These are phyloP conservation scores for Eucalyptus curtisii DNA, from an alignment of 345 rosid species.

Conservation along the genomic window DNA sequence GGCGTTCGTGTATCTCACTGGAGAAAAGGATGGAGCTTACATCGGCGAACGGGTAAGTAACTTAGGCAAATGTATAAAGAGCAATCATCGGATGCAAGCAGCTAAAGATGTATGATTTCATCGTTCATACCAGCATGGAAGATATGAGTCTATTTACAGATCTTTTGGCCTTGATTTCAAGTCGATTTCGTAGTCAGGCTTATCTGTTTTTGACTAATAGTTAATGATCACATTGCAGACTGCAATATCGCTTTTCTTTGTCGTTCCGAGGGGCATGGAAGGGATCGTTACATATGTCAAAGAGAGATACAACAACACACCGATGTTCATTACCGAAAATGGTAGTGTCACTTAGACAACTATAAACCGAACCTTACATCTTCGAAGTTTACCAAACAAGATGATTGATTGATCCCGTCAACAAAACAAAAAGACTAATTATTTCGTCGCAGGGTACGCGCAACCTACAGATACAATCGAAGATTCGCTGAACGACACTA, in stretches of 20 bases:
- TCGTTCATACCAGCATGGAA: not conserved
- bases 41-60: constrained; percentile 1
- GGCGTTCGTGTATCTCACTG: not conserved
- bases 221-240: not conserved
- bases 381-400: not conserved
- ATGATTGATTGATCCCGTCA: not conserved
- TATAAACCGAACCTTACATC: not conserved
- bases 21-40: not conserved
- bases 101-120: not conserved
- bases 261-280: constrained; percentile 41
- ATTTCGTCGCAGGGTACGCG: not conserved
- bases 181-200: not conserved
- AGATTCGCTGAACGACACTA: constrained; percentile 3
- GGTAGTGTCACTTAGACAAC: constrained; percentile 3
- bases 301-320: constrained; percentile 30
- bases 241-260: not conserved
- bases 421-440: not conserved
- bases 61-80: not conserved
- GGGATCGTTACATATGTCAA: constrained; percentile 29
- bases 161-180: not conserved
- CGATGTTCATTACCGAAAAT: constrained; percentile 49
- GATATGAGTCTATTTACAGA: not conserved
- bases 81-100: not conserved
- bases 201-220: not conserved
- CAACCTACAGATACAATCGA: not conserved